Evolutionary conservation across 306 rosid genomes (phyloP), one percentile per base, ranked within the genome.

Genomic region (Chamaecrista fasciculata): DNA sequence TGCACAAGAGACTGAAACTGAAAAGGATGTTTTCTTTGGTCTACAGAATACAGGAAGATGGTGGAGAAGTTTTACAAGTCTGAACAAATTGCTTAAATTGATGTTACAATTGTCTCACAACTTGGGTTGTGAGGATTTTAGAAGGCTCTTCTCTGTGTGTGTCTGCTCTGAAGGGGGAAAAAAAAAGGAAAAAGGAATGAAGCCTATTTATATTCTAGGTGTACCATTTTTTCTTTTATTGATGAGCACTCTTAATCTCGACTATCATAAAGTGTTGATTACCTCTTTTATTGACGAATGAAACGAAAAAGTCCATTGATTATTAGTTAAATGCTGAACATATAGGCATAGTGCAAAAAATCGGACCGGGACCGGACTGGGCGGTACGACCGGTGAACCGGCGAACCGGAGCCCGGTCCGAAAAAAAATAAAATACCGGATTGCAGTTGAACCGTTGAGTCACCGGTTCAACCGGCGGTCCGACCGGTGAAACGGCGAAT

Each of bases 31-130:
- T 61, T 33, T 11, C 0, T 61, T 40, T 76, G 33, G 20, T 31
- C 2, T 76, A 62, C 92, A 92, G 98, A 89, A 31, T 92, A 92
- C 75, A 80, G 95, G 76, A 92, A 87, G 87, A 87, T 84, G 98
- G 96, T 92, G 78, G 96, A 86, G 89, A 92, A 86, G 84, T 44
- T 85, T 80, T 84, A 86, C 91, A 92, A 89, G 76, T 62, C 79
- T 57, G n/a, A n/a, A n/a, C 84, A 87, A 44, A 73, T 5, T 25
- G 87, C 91, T 71, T 83, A 79, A 61, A 6, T 75, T 71, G 63
- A 34, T n/a, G 34, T 33, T 7, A 28, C 62, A 67, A 15, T 42
- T 69, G n/a, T n/a, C n/a, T n/a, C n/a, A n/a, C n/a, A n/a, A n/a
- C n/a, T n/a, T n/a, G n/a, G n/a, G n/a, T 50, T 39, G 11, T 21